Base-by-base conservation (phyloP, 495 filamentous ascomycete species). In the Annulohypoxylon moriforme region DNA sequence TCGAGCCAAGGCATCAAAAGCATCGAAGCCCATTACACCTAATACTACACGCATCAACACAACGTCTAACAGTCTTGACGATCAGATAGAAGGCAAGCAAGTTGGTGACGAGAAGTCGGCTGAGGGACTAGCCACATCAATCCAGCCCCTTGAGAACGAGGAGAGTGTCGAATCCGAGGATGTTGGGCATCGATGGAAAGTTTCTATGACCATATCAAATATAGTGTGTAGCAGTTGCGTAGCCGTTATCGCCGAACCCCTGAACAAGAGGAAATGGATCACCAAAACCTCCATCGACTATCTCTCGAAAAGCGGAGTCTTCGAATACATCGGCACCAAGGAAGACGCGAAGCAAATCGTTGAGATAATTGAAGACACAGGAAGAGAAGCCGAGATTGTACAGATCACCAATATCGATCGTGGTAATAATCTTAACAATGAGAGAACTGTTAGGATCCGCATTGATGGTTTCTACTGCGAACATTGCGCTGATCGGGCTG, bases 381-480 rank as follows among this genome's bases (percentile, higher is more conserved):
- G 95, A 13, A 97, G 90, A 67, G 93, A 93, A 29, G 91, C 88
- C 44, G 82, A 84, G 1, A 78, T 96, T 20, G 89, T 89, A 58
- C 79, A 77, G 18, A 76, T 91, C 7, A 72, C 70, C 24, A 74
- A 70, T 53, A 63, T 78, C 22, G 31, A 47, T 36, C 60, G 67
- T 34, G 69, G 79, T 49, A 33, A 62, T 7, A 68, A 60, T 27
- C 31, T 57, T 14, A 62, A 69, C 13, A 75, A 76, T 14, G 77
- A 85, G 22, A 83, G 94, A 62, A 88, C 87, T 4, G 83, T 94
- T 7, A 80, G 84, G 53, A 89, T 97, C 67, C 83, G 71, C 33
- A 85, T 98, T 42, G 87, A 92, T 42, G 95, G 96, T 42, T 94
- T 98, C 87, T 95, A 91, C 80, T 98, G 95, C 80, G 85, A 89